A percentile compares a stretch with the other conserved stretches of the same genome.
phyloP scores from a whole-genome alignment of 2,329 filamentous ascomycete genomes.

The Drechmeria coniospora region DNA sequence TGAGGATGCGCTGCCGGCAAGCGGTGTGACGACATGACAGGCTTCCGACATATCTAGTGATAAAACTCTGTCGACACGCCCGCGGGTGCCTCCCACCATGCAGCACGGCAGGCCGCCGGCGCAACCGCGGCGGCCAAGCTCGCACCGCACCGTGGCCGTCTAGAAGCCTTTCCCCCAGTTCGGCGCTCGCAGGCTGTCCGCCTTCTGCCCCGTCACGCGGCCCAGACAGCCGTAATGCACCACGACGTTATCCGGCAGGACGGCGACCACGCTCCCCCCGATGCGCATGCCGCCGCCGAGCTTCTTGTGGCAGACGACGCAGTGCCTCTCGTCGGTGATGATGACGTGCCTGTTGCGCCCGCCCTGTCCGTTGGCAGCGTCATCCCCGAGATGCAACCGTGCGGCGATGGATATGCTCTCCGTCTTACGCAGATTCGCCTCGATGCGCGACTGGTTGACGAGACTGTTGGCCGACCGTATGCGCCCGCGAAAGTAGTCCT shows the following conservation, averaged over 20 bases:
- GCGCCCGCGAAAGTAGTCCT: conserved; percentile 81
- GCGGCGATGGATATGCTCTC: conserved; percentile 67
- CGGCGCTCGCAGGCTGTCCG: conserved; percentile 15
- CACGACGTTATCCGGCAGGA: conserved; percentile 68
- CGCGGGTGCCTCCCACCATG: conserved; percentile 6
- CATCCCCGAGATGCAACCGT: conserved; percentile 57
- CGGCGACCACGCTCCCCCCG: conserved; percentile 79
- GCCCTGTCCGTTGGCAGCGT: conserved; percentile 32
- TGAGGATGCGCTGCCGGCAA: conserved; percentile 8
- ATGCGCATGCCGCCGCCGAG: conserved; percentile 74
- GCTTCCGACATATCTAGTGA: too few species aligned
- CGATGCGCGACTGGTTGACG: conserved; percentile 65
- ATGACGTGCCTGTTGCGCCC: conserved; percentile 53
- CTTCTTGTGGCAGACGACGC: conserved; percentile 83
- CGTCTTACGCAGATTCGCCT: conserved; percentile 60
- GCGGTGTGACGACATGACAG: too few species aligned
- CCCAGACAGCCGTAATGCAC: conserved; percentile 70
- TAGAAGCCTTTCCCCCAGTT: conserved; percentile 23
- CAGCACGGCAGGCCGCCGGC: too few species aligned
- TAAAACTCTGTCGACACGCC: too few species aligned
- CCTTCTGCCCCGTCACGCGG: conserved; percentile 24
- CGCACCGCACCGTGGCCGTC: conserved; percentile 5
- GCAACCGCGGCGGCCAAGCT: too few species aligned
- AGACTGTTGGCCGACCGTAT: conserved; percentile 75
- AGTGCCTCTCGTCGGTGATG: conserved; percentile 76